These are phyloP conservation scores for Cicer yamashitae DNA, from an alignment of 306 rosid genomes.

Conservation along the genomic window DNA sequence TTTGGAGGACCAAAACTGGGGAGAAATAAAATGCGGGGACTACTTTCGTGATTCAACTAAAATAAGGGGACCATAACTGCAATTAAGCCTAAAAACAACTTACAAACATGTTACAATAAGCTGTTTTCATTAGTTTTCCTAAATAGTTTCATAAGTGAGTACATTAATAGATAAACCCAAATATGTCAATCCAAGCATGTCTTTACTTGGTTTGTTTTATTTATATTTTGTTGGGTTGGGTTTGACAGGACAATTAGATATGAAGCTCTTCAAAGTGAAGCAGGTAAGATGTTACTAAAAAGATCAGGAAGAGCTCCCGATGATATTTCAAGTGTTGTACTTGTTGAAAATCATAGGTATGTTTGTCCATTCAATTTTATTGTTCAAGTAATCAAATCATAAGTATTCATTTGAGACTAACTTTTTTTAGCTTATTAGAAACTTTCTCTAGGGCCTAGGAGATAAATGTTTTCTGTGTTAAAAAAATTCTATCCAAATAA, in stretches of 20 bases:
- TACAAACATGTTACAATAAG: no score
- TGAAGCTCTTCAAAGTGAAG: slow-evolving; percentile 94
- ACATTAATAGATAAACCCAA: no score
- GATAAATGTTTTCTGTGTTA: background rate
- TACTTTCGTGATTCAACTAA: no score
- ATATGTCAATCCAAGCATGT: no score
- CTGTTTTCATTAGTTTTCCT: no score
- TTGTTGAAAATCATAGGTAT: slow-evolving; percentile 80
- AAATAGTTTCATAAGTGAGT: no score
- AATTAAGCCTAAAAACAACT: no score
- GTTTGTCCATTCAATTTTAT: background rate
- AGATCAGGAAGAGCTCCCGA: slow-evolving; percentile 97
- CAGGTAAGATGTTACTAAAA: slow-evolving; percentile 74
- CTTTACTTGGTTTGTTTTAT: slow-evolving; percentile 23
- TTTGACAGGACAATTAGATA: slow-evolving; percentile 74
- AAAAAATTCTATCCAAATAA: slow-evolving; percentile 13
- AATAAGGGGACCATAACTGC: no score
- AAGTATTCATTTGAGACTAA: background rate
- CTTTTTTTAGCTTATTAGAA: background rate
- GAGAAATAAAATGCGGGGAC: no score
- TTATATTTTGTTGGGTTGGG: background rate
- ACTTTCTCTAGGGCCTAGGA: background rate
- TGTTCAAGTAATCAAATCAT: background rate
- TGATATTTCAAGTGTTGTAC: slow-evolving; percentile 95
- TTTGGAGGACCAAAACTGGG: no score